Evolutionary conservation across 2,329 filamentous ascomycete species (phyloP), one percentile per base, ranked within the genome.

Genomic region (Tolypocladium endophyticum): DNA sequence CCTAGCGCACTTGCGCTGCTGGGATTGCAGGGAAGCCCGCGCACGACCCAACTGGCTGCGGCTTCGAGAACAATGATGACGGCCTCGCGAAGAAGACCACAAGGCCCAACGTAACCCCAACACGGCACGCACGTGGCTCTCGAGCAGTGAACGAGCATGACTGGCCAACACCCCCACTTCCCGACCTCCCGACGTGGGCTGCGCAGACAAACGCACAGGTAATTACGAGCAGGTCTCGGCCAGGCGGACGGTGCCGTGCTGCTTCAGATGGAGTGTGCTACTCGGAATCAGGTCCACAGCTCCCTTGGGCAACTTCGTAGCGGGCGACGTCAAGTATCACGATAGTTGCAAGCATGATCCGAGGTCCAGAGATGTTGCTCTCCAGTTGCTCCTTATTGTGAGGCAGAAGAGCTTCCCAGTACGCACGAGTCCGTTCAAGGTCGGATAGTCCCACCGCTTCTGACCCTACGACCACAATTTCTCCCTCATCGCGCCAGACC

Each of bases 111-210:
- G 23, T 16, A 14, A 43, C 55, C 14, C 18, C 38, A 52, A 45
- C 47, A 47, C 58, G 33, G 33, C 38, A 50, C 36, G 52, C 57
- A 55, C 57, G 50, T 28, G 53, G 18, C 20, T 36, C 20, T 54
- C 45, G 45, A 33, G 28, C 43, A 8, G 11, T 20, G n/a, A 6
- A 14, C 8, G 8, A 45, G 23, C 23, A 28, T 33, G 18, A 33
- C 9, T n/a, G 18, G 35, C 20, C 30, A n/a, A 35, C n/a, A n/a
- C 52, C 58, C 58, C 58, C 58, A 56, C 58, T 56, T 56, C 55
- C 58, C 58, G 53, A 59, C 30, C 2, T 36, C n/a, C n/a, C n/a
- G n/a, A n/a, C n/a, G 47, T 38, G 33, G 33, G 39, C 58, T 16
- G 25, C n/a, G 25, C 23, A 12, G n/a, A 30, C 50, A 9, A 14